phyloP scores from a whole-genome alignment of 352 stramenopile genomes.

The Halophytophthora batemanensis region DNA sequence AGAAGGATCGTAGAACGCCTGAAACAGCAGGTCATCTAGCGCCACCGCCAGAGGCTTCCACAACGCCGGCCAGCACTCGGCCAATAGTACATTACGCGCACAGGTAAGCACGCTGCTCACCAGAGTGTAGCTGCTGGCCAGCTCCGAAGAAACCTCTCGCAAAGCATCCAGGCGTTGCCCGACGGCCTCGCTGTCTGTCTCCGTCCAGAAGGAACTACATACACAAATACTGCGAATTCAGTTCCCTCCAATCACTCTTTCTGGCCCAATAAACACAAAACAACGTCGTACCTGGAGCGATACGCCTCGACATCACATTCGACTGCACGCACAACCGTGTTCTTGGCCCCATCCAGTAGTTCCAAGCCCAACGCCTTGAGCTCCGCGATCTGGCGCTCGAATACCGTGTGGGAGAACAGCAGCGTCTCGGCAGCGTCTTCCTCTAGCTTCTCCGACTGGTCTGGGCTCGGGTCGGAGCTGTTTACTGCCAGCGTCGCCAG shows the following conservation, averaged over 20 bases:
- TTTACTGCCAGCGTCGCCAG: constrained; percentile 9
- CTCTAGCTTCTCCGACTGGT: constrained; percentile 13
- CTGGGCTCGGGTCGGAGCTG: constrained; percentile 6
- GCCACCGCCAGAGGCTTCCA: constrained; percentile 33
- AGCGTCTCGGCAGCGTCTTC: constrained; percentile 47
- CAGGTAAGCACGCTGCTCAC: constrained; percentile 27
- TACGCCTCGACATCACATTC: constrained; percentile 38
- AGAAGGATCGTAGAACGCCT: constrained; percentile 20
- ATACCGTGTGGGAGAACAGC: constrained; percentile 72
- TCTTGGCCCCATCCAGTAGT: constrained; percentile 28
- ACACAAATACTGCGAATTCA: constrained; percentile 7
- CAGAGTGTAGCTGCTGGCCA: constrained; percentile 27
- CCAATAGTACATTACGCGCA: constrained; percentile 18
- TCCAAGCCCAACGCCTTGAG: constrained; percentile 32
- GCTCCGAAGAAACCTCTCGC: constrained; percentile 31
- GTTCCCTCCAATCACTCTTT: constrained; percentile 3
- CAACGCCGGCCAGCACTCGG: constrained; percentile 25
- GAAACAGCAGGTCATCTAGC: constrained; percentile 40
- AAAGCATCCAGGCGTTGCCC: constrained; percentile 8
- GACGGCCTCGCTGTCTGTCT: constrained; percentile 10
- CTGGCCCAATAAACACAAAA: constrained; percentile 7
- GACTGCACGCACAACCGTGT: constrained; percentile 20
- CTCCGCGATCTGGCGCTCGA: constrained; percentile 55
- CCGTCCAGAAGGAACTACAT: constrained; percentile 26
- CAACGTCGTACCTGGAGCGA: constrained; percentile 17